A percentile compares a stretch with the other conserved stretches of the same genome.
phyloP scores from a whole-genome alignment of 768 basidiomycete genomes.

The Termitomyces sp. region DNA sequence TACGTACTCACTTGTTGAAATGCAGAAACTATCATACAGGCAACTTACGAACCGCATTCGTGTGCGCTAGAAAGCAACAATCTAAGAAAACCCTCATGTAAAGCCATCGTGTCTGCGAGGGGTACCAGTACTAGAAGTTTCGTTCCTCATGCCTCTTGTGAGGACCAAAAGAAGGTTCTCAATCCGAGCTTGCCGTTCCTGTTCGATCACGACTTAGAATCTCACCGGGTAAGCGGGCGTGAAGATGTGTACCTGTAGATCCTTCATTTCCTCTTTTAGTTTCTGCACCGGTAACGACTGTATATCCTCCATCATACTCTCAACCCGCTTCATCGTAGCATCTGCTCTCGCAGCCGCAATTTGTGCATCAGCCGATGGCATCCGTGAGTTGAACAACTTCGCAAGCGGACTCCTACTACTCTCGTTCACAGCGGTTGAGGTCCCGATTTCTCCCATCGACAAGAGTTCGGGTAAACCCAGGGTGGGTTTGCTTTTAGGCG shows the following conservation, averaged over 20 bases:
- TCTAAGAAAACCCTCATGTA: neutral
- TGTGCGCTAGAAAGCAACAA: neutral
- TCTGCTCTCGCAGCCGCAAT: constrained; percentile 29
- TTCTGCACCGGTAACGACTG: constrained; percentile 56
- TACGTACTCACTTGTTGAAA: too few relatives aligned
- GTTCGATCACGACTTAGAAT: neutral
- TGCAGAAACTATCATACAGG: too few relatives aligned
- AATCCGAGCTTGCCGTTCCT: constrained; percentile 77
- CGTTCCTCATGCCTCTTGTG: constrained; percentile 60
- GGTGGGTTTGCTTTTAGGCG: constrained; percentile 18
- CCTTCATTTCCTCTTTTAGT: constrained; percentile 78
- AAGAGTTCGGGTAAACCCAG: constrained; percentile 13
- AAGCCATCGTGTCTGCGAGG: neutral
- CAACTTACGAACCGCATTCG: neutral
- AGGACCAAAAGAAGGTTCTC: constrained; percentile 66
- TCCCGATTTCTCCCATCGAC: constrained; percentile 12
- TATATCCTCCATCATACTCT: constrained; percentile 59
- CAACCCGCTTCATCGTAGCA: constrained; percentile 46
- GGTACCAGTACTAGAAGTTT: constrained; percentile 14
- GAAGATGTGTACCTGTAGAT: constrained; percentile 56
- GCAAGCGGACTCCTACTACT: constrained; percentile 42
- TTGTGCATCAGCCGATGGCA: constrained; percentile 11
- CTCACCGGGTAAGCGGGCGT: neutral
- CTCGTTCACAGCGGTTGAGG: constrained; percentile 8
- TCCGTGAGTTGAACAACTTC: constrained; percentile 34